Conservation (phyloP, 139 green algal genomes). For the Penium margaritaceum region DNA sequence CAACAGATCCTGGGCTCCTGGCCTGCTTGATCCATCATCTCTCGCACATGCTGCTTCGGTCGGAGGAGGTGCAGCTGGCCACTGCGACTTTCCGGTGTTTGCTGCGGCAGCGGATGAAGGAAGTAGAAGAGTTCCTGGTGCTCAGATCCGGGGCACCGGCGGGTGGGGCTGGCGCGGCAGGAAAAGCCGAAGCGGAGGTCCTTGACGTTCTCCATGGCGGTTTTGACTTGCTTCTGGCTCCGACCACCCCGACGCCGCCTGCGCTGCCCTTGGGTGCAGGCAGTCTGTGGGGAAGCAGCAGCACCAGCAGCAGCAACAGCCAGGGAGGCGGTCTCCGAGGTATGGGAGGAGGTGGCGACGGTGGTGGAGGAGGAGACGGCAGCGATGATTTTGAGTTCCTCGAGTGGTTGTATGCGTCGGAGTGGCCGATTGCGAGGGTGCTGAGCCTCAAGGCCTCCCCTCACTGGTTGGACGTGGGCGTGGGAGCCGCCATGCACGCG, state of each 20-base stretch:
- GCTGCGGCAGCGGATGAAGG: neutral
- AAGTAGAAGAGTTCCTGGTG: slow-evolving; percentile 13
- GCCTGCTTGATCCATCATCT: slow-evolving; percentile 26
- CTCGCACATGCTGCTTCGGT: slow-evolving; percentile 7
- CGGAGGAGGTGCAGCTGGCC: slow-evolving; percentile 13
- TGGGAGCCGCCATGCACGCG: slow-evolving; percentile 10
- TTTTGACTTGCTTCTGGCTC: slow-evolving; percentile 30
- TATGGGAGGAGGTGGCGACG: too few relatives aligned
- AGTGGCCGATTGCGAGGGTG: slow-evolving; percentile 11
- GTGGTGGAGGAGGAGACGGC: too few relatives aligned
- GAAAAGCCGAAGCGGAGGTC: neutral
- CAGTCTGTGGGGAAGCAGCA: too few relatives aligned
- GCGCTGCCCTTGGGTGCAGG: too few relatives aligned
- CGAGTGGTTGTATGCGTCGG: slow-evolving; percentile 9
- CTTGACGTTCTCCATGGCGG: slow-evolving; percentile 31
- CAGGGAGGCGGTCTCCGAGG: too few relatives aligned
- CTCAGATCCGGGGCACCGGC: too few relatives aligned
- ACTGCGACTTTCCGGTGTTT: slow-evolving; percentile 10
- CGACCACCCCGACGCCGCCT: neutral
- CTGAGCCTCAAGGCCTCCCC: slow-evolving; percentile 2
- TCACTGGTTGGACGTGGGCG: slow-evolving; percentile 22
- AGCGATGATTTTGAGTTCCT: too few relatives aligned
- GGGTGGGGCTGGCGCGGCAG: too few relatives aligned
- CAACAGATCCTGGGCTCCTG: slow-evolving; percentile 20
- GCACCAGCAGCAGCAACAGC: too few relatives aligned